Evolutionary conservation across 352 stramenopile species (phyloP).

Genomic region (Pseudoperonospora humuli): DNA sequence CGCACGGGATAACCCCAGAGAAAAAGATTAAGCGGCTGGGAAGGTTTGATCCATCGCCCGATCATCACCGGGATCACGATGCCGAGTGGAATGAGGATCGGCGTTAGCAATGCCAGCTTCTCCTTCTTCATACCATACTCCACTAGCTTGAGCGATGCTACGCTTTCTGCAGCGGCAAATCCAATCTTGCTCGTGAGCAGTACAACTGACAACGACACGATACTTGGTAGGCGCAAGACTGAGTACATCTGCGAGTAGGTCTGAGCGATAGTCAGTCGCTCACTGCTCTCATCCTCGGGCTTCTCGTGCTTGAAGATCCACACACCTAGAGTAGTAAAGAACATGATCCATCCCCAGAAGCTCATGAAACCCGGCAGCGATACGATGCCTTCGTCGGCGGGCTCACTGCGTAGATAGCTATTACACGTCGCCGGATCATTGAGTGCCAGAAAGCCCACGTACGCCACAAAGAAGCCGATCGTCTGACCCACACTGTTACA

Average conservation of each 20-base stretch:
- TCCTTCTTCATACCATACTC: conserved; percentile 91
- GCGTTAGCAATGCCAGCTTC: conserved; percentile 81
- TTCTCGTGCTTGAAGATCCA: conserved; percentile 90
- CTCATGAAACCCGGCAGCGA: conserved; percentile 87
- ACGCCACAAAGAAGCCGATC: conserved; percentile 96
- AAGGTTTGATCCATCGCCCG: conserved; percentile 58
- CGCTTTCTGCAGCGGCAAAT: conserved; percentile 88
- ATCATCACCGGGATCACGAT: conserved; percentile 85
- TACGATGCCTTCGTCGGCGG: conserved; percentile 72
- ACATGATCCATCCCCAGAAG: conserved; percentile 92
- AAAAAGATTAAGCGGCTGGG: conserved; percentile 69
- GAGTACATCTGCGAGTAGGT: conserved; percentile 88
- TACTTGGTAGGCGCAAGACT: conserved; percentile 77
- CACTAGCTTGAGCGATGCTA: conserved; percentile 89
- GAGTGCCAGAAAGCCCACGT: conserved; percentile 97
- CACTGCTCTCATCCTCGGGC: conserved; percentile 32
- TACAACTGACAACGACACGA: conserved; percentile 81
- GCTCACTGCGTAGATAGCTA: conserved; percentile 67
- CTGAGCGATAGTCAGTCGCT: conserved; percentile 77
- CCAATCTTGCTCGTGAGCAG: conserved; percentile 89
- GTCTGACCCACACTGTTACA: conserved; percentile 97
- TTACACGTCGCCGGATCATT: conserved; percentile 92
- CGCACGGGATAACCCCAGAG: conserved; percentile 81
- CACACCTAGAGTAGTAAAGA: conserved; percentile 88
- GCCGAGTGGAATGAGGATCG: conserved; percentile 81